A percentile compares a stretch with the other conserved stretches of the same genome.
These are phyloP conservation scores for Ceratocystis smalleyi DNA, from an alignment of 2,329 filamentous ascomycete genomes.

Conservation along the genomic window DNA sequence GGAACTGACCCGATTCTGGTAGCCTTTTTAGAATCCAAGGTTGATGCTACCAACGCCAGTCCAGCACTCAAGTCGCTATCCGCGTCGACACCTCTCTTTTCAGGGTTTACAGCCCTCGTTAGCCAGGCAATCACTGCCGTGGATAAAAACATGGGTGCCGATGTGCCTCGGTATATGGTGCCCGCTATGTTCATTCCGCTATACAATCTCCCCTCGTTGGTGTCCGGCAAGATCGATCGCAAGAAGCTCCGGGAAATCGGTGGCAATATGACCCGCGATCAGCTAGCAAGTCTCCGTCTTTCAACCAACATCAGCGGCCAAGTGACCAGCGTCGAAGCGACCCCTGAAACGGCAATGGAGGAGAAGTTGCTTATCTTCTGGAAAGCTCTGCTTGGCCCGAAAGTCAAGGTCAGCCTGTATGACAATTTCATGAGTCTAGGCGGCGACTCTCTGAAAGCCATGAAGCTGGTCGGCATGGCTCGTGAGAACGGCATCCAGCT, in stretches of 20 bases:
- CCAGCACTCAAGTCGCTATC: conserved; percentile 21
- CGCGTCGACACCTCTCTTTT: conserved; percentile 20
- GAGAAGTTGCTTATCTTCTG: conserved; percentile 27
- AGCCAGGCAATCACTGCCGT: conserved; percentile 22
- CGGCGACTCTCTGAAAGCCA: conserved; percentile 37
- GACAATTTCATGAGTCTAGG: conserved; percentile 35
- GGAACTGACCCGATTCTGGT: conserved; percentile 32
- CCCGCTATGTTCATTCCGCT: conserved; percentile 33
- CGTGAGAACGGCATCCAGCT: conserved; percentile 27
- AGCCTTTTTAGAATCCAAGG: conserved; percentile 28
- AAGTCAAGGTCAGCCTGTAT: conserved; percentile 24
- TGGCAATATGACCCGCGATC: conserved; percentile 25
- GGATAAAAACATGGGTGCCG: conserved; percentile 23
- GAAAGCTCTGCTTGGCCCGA: conserved; percentile 26
- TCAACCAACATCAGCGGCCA: conserved; percentile 20
- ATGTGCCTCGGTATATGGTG: conserved; percentile 33
- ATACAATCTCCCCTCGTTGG: conserved; percentile 30
- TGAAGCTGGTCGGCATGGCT: conserved; percentile 33
- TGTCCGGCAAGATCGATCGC: conserved; percentile 36
- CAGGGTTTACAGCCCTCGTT: conserved; percentile 24
- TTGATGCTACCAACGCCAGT: conserved; percentile 20
- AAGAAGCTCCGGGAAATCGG: conserved; percentile 34
- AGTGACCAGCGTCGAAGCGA: conserved; percentile 23
- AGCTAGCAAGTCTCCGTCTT: conserved; percentile 16
- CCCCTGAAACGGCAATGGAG: conserved; percentile 27